phyloP scores from a whole-genome alignment of 352 stramenopile genomes.

The Blastocystis sp. region DNA sequence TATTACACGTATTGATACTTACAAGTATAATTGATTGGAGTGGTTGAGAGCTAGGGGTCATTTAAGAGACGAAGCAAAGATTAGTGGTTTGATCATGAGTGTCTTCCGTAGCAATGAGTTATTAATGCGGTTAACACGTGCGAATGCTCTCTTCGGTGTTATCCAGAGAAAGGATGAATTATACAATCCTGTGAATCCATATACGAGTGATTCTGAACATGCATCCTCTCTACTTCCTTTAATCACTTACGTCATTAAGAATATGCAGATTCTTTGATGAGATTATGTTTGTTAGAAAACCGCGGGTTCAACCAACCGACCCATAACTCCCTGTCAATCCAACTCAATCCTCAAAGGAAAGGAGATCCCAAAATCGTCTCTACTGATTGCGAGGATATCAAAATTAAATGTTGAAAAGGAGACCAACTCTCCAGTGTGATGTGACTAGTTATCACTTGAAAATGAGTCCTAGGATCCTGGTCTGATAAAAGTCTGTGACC shows the following conservation, averaged over 20 bases:
- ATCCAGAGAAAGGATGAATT: conserved; percentile 55
- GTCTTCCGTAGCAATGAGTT: conserved; percentile 44
- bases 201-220: not conserved
- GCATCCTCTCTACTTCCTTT: conserved; percentile 15
- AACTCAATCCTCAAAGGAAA: no score
- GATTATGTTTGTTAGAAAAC: not conserved
- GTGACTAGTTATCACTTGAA: no score
- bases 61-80: conserved; percentile 43
- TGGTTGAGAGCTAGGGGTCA: conserved; percentile 19
- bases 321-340: no score
- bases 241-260: conserved; percentile 54
- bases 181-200: not conserved
- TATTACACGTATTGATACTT: conserved; percentile 50
- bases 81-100: conserved; percentile 40
- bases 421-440: no score
- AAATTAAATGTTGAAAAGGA: no score
- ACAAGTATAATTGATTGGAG: not conserved
- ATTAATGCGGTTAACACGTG: conserved; percentile 27
- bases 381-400: no score
- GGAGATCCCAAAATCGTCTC: no score
- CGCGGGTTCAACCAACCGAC: not conserved
- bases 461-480: no score
- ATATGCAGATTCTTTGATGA: conserved; percentile 46
- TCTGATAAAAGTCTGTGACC: not conserved
- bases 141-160: conserved; percentile 30